Evolutionary conservation across 2,329 filamentous ascomycete species (phyloP), one percentile per base, ranked within the genome.

Genomic region (Cladophialophora exuberans): DNA sequence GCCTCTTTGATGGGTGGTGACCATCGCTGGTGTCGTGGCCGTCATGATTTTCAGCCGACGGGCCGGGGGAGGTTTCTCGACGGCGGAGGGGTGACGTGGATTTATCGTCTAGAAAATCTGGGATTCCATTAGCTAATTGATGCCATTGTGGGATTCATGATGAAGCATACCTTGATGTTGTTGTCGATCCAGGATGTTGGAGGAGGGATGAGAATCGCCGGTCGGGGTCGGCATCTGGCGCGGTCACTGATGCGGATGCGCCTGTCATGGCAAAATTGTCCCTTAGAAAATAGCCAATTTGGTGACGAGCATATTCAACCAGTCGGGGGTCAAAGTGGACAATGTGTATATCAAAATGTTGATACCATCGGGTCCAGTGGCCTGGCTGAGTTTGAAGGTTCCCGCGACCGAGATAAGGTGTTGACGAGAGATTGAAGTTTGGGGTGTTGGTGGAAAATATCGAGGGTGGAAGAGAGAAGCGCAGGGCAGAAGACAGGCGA

Each of bases 1-100:
- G 70, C 61, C 72, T 75, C 65, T 79, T 79, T 5, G 72, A 68
- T 44, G 74, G 73, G 25, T 74, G 76, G 23, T 65, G 73, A 41
- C 74, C 69, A 42, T 62, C 56, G 60, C 69, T 64, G 53, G 68
- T 65, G 7, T 52, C 41, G 26, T 50, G 35, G 25, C 11, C 18
- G 20, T 35, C 22, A 44, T 47, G 30, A 30, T 13, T 42, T 43
- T 54, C 44, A 26, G 13, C 15, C 22, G 46, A 49, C 11, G 35
- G 49, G 43, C 30, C 23, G 31, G 46, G 51, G 28, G 51, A 42
- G 35, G 41, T 39, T 52, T 42, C 39, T 28, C 35, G 44, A 35
- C 17, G 36, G 46, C 42, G 54, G 35, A 42, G 20, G 6, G 53
- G 50, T 26, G 50, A 48, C 41, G 31, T 17, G 38, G 46, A 43